Evolutionary conservation across 139 green algal species (phyloP), one percentile per base, ranked within the genome.

Genomic region (Mesostigma viride): DNA sequence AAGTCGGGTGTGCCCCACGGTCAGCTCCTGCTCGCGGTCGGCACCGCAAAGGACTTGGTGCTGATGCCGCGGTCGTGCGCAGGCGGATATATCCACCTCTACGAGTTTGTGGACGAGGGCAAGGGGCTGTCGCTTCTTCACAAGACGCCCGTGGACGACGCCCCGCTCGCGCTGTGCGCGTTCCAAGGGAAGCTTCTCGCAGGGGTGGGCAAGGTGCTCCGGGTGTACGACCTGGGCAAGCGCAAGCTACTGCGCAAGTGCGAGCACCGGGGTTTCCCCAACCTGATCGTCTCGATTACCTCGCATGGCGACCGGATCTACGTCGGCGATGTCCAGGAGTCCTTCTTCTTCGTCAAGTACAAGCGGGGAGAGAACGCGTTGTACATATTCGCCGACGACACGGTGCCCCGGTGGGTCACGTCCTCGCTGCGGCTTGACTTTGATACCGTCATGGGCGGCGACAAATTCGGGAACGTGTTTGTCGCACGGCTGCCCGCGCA

Each of bases 191-290:
- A 65, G 14, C 75, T 99, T 72, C 84, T 99, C 44, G 90, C 84
- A 5, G 91, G 93, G 24, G 76, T 96, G 8, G 90, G 89, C 47
- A 78, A 82, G 61, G 71, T 80, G 27, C 78, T 99, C 56, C 81
- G 90, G 8, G 65, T 99, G 51, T 97, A 94, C 64, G 93, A 98
- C 51, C 62, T 95, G 35, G 93, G 93, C 68, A 95, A 94, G 77
- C 95, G 95, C 80, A 94, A 95, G 79, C 79, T 99, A 66, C 86
- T 99, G 71, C 79, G 90, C 28, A 99, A 99, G 83, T 94, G 84
- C 71, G 93, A 99, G 79, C 90, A 90, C 81, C 68, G 81, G 57
- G 62, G 82, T 64, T 85, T 96, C 47, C 91, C 91, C 31, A 87
- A 82, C 62, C 76, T 82, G 30, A 86, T 94, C 58, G 70, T 71